Percentiles rank a stretch among this genome's conserved stretches.
These are phyloP conservation scores for Abrus pulchellus DNA, from an alignment of 306 rosid genomes.

Conservation along the genomic window DNA sequence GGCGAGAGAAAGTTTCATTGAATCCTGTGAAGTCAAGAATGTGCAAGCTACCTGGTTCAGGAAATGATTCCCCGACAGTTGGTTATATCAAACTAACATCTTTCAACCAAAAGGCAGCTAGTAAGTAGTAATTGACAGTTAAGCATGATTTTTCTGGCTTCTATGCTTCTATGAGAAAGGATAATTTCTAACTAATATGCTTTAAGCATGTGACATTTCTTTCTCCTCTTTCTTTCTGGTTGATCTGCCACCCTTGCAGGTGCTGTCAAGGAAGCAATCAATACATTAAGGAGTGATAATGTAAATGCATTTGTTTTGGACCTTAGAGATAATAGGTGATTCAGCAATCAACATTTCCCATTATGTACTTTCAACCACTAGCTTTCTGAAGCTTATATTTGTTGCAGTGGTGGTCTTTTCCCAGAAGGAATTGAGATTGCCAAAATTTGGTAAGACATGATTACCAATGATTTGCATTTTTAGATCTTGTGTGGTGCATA, in stretches of 20 bases:
- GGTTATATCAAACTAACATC: slow-evolving; percentile 93
- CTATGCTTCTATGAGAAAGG: slow-evolving; percentile 26
- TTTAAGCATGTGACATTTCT: slow-evolving; percentile 11
- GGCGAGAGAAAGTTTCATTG: slow-evolving; percentile 90
- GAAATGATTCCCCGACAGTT: slow-evolving; percentile 71
- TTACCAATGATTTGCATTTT: slow-evolving; percentile 33
- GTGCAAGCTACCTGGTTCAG: slow-evolving; percentile 77
- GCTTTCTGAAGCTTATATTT: slow-evolving; percentile 64
- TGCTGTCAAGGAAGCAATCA: slow-evolving; percentile 94
- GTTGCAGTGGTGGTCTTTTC: slow-evolving; percentile 97
- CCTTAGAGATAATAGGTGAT: slow-evolving; percentile 97
- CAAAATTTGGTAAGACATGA: slow-evolving; percentile 84
- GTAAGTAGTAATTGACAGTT: slow-evolving; percentile 58
- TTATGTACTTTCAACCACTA: slow-evolving; percentile 46
- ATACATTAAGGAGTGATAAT: slow-evolving; percentile 69
- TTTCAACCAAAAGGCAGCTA: slow-evolving; percentile 89
- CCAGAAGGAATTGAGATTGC: slow-evolving; percentile 99
- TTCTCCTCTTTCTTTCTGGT: slow-evolving; percentile 35
- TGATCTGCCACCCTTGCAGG: slow-evolving; percentile 62
- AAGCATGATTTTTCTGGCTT: slow-evolving; percentile 35
- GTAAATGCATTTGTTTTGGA: slow-evolving; percentile 97
- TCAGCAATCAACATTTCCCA: slow-evolving; percentile 43
- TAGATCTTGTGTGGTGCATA: slow-evolving; percentile 33
- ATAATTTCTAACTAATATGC: not conserved
- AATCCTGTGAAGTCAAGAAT: slow-evolving; percentile 94